Evolutionary conservation across 768 basidiomycete species (phyloP).

Genomic region (Postia placenta): DNA sequence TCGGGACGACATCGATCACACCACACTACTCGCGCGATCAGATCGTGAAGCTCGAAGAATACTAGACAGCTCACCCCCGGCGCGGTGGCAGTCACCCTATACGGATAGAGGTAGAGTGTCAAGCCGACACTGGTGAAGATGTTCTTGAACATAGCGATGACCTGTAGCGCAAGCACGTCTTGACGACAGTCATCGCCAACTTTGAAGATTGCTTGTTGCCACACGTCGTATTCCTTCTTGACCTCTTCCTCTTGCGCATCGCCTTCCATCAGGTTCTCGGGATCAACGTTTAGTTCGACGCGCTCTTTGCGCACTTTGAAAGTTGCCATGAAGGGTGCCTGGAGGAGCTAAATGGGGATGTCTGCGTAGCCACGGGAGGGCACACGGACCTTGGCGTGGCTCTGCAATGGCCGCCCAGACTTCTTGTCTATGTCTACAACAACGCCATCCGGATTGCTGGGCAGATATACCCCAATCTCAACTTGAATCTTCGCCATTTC

Average conservation of each 20-base stretch:
- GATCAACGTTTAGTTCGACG: conserved; percentile 58
- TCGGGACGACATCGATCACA: conserved; percentile 97
- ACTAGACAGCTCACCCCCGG: conserved; percentile 65
- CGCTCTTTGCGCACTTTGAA: conserved; percentile 95
- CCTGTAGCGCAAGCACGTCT: conserved; percentile 93
- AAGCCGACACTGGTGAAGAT: conserved; percentile 87
- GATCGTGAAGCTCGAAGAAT: neutral
- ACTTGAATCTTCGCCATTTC: conserved; percentile 96
- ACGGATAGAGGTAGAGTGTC: conserved; percentile 89
- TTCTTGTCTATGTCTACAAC: conserved; percentile 98
- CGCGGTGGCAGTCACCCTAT: conserved; percentile 93
- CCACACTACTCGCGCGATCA: conserved; percentile 60
- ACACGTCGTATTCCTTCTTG: conserved; percentile 68
- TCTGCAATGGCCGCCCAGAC: conserved; percentile 92
- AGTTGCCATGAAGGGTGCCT: conserved; percentile 99
- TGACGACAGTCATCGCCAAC: conserved; percentile 99
- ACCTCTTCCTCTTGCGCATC: conserved; percentile 50
- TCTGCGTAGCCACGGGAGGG: neutral
- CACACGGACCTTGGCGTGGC: conserved; percentile 81
- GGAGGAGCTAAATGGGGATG: conserved; percentile 3
- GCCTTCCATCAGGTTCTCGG: conserved; percentile 66
- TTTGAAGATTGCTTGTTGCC: conserved; percentile 99
- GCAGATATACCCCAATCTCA: conserved; percentile 93
- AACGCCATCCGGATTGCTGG: conserved; percentile 93
- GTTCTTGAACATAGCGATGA: conserved; percentile 99